These are phyloP conservation scores for Anthracocystis setariae DNA, from an alignment of 1,284 basidiomycete species.

Conservation along the genomic window DNA sequence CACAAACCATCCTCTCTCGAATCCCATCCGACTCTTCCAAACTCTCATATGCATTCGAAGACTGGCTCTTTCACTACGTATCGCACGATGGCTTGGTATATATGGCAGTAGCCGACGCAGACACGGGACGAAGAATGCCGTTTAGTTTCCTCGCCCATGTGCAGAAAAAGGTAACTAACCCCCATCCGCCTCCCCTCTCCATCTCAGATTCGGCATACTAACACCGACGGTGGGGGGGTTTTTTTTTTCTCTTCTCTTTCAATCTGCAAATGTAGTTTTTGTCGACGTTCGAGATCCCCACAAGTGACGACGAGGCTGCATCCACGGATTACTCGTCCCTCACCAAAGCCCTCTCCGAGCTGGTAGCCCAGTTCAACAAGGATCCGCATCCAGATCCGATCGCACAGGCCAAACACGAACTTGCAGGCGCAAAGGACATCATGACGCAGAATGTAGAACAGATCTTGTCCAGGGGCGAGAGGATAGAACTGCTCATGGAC, in stretches of 20 bases:
- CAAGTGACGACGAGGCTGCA: background rate
- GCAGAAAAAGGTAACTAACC: slow-evolving; percentile 75
- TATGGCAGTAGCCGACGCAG: slow-evolving; percentile 88
- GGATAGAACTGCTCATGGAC: slow-evolving; percentile 94
- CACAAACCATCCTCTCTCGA: slow-evolving; percentile 89
- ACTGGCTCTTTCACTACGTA: slow-evolving; percentile 95
- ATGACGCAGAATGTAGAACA: slow-evolving; percentile 79
- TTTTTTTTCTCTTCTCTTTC: background rate
- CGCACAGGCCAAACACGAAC: slow-evolving; percentile 85
- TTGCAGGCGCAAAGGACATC: slow-evolving; percentile 93
- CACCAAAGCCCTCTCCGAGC: slow-evolving; percentile 62
- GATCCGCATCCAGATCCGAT: slow-evolving; percentile 84
- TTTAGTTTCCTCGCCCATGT: slow-evolving; percentile 91
- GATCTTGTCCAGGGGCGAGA: slow-evolving; percentile 90
- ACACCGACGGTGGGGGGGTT: no score
- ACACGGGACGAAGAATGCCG: slow-evolving; percentile 80
- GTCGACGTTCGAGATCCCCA: slow-evolving; percentile 28
- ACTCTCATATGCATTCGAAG: slow-evolving; percentile 77
- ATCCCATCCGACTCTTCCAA: slow-evolving; percentile 94
- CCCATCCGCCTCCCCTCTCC: background rate
- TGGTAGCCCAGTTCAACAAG: slow-evolving; percentile 79
- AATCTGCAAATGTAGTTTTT: slow-evolving; percentile 29
- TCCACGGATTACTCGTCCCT: slow-evolving; percentile 32
- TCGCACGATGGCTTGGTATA: slow-evolving; percentile 74
- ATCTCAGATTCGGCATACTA: background rate